Conservation (phyloP, 2,329 filamentous ascomycete species). For the Claviceps humidiphila region DNA sequence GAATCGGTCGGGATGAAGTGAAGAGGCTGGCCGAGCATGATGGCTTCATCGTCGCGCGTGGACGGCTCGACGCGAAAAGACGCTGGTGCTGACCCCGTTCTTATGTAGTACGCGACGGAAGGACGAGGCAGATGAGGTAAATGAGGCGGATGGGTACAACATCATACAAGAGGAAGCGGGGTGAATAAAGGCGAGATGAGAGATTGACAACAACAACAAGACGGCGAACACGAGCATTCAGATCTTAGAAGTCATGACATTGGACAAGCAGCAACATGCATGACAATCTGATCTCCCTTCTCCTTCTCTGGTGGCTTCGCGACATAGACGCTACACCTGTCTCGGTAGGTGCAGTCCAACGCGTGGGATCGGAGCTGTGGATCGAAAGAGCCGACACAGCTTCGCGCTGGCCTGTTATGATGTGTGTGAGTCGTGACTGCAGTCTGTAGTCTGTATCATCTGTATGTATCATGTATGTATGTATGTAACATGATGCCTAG, state of each 20-base stretch:
- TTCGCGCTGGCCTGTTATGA: background rate
- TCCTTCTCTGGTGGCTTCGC: background rate
- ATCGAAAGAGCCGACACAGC: background rate
- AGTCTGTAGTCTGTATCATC: too few relatives aligned
- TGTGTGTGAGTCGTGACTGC: too few relatives aligned
- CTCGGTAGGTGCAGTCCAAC: background rate
- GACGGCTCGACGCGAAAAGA: slow-evolving; percentile 5
- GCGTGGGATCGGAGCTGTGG: slow-evolving; percentile 1
- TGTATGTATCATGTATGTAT: too few relatives aligned
- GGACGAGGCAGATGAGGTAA: background rate
- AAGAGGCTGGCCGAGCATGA: slow-evolving; percentile 1
- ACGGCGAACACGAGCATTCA: too few relatives aligned
- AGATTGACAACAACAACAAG: background rate
- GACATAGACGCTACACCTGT: background rate
- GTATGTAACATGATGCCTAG: too few relatives aligned
- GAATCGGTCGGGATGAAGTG: background rate
- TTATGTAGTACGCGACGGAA: background rate
- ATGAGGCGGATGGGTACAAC: too few relatives aligned
- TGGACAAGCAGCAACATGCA: too few relatives aligned
- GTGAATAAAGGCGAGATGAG: background rate
- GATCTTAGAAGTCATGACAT: too few relatives aligned
- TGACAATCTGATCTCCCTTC: too few relatives aligned
- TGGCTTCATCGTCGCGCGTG: slow-evolving; percentile 1
- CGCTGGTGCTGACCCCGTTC: background rate
- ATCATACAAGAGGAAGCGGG: too few relatives aligned